Evolutionary conservation across 257 asterid genomes (phyloP), one percentile per base, ranked within the genome.

Genomic region (Jacaranda copaia): DNA sequence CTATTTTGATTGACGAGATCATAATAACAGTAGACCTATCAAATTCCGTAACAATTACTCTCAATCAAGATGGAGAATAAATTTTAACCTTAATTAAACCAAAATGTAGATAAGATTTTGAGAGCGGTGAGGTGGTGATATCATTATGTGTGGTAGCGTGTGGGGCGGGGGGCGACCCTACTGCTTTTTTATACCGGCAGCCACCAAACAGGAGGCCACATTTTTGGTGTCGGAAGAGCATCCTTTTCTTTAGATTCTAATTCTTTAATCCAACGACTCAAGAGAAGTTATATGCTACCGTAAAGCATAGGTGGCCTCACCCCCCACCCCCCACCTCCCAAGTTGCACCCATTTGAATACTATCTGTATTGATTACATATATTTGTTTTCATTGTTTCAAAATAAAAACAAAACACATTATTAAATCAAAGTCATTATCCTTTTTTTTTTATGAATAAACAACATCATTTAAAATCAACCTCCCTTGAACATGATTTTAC

Each of bases 181-280:
- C 73, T 40, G 3, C 82, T 64, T 72, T 66, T 85, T 65, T n/a
- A 75, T 74, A 72, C 79, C 74, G 72, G 91, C 89, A 84, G 84
- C 87, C 82, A 83, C 87, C 87, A 84, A 82, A 85, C 81, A 75
- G 62, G 55, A 80, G 77, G 84, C 84, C 84, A 75, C 77, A 52
- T 73, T 77, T 72, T 78, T 59, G 68, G 55, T 79, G 82, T 76
- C 81, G 74, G 74, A 75, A 53, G 43, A 55, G 8, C 51, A 32
- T 45, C 62, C 61, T 39, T 79, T 77, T 63, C 43, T 52, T 69
- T 19, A 68, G 18, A 48, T 72, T 76, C 46, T 62, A 51, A 35
- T 75, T 75, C 78, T 61, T 72, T 66, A 15, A 25, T 25, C 32
- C 32, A 25, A 25, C 32, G 32, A 25, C 32, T 25, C 32, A 2